Evolutionary conservation across 2,329 filamentous ascomycete genomes (phyloP).

Genomic region (Sporothrix globosa): DNA sequence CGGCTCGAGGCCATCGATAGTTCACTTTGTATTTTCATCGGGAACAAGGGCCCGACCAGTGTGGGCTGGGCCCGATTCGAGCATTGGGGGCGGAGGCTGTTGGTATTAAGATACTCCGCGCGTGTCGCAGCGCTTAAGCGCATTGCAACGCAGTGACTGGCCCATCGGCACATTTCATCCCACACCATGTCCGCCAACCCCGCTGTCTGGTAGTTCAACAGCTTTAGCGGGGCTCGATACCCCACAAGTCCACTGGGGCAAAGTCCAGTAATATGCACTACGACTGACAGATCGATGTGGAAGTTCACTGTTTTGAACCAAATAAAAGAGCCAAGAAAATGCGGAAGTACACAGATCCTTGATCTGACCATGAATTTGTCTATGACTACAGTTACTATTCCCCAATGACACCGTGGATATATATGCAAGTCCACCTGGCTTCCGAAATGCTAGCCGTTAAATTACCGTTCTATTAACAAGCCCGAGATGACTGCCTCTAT

Average conservation of each 20-base stretch:
- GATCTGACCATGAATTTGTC: not conserved
- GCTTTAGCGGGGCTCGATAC: not conserved
- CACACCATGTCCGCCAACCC: not conserved
- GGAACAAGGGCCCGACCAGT: conserved; percentile 16
- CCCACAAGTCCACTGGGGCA: not conserved
- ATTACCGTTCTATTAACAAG: no score
- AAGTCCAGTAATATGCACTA: not conserved
- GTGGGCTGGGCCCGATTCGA: not conserved
- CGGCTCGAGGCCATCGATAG: not conserved
- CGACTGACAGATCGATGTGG: not conserved
- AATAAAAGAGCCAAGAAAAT: not conserved
- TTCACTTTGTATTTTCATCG: not conserved
- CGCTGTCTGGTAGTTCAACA: conserved; percentile 1
- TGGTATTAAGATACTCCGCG: conserved; percentile 22
- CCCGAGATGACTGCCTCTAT: no score
- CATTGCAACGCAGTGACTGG: not conserved
- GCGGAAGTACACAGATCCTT: conserved; percentile 12
- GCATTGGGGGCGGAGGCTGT: not conserved
- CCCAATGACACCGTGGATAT: not conserved
- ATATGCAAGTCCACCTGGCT: not conserved
- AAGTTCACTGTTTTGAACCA: not conserved
- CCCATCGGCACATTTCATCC: conserved; percentile 16
- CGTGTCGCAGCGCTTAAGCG: not conserved
- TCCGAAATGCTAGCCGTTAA: conserved; percentile 14
- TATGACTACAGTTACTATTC: not conserved